phyloP scores from a whole-genome alignment of 176 grass and related monocot genomes.

The Rhynchospora pubera region DNA sequence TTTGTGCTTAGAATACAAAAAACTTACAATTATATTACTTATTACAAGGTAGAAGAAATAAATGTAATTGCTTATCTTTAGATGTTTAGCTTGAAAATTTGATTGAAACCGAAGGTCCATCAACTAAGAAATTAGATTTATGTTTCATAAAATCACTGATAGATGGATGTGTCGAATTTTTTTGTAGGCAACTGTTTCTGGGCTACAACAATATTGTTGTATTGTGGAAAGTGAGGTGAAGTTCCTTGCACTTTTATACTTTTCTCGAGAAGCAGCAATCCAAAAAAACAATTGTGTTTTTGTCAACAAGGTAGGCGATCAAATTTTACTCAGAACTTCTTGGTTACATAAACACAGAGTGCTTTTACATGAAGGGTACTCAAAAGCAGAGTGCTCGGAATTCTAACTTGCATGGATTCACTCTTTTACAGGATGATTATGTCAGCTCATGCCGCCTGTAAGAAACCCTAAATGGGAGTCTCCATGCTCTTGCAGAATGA shows the following conservation, averaged over 20 bases:
- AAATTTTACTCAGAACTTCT: slow-evolving; percentile 37
- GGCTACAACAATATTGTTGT: slow-evolving; percentile 37
- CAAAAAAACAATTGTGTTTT: slow-evolving; percentile 47
- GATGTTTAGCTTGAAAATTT: too few relatives aligned
- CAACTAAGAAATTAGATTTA: slow-evolving; percentile 6
- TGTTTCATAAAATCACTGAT: background rate
- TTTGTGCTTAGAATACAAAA: too few relatives aligned
- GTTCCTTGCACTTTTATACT: slow-evolving; percentile 28
- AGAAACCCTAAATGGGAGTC: too few relatives aligned
- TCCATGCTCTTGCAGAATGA: too few relatives aligned
- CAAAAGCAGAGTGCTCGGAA: slow-evolving; percentile 27
- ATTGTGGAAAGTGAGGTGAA: slow-evolving; percentile 31
- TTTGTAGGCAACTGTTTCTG: slow-evolving; percentile 36
- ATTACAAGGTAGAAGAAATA: too few relatives aligned
- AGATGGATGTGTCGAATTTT: background rate
- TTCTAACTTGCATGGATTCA: too few relatives aligned
- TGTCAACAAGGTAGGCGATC: slow-evolving; percentile 32
- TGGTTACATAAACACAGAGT: slow-evolving; percentile 35
- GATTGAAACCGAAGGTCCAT: too few relatives aligned
- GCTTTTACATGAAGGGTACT: too few relatives aligned
- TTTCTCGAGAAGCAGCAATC: slow-evolving; percentile 36
- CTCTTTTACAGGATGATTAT: too few relatives aligned
- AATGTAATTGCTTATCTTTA: too few relatives aligned
- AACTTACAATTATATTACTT: too few relatives aligned
- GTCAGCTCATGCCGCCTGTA: too few relatives aligned